Percentiles rank a stretch among this genome's conserved stretches.
These are phyloP conservation scores for Aspergillus ibericus DNA, from an alignment of 2,329 filamentous ascomycete genomes.

Conservation along the genomic window DNA sequence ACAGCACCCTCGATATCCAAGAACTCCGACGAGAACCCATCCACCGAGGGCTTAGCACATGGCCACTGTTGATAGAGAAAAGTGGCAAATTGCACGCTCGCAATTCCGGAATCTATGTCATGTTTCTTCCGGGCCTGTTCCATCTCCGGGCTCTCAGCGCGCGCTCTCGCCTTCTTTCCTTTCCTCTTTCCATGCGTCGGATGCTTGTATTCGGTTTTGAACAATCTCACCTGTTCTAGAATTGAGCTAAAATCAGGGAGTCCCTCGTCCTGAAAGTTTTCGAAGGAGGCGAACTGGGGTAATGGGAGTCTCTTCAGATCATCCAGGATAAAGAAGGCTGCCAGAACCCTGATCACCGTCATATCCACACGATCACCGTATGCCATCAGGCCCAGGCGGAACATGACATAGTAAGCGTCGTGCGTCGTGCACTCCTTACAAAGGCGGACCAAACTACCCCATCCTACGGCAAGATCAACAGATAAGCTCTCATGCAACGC, in stretches of 20 bases:
- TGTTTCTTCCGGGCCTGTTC: slow-evolving; percentile 22
- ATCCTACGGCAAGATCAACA: slow-evolving; percentile 40
- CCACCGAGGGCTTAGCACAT: slow-evolving; percentile 33
- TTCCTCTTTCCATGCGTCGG: not conserved
- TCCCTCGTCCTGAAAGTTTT: not conserved
- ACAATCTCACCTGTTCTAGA: not conserved
- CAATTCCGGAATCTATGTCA: slow-evolving; percentile 30
- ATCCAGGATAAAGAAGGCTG: slow-evolving; percentile 46
- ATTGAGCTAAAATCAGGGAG: not conserved
- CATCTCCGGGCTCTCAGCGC: not conserved
- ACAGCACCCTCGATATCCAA: slow-evolving; percentile 33
- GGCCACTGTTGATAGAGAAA: slow-evolving; percentile 52
- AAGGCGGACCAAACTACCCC: slow-evolving; percentile 46
- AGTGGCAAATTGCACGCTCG: slow-evolving; percentile 42
- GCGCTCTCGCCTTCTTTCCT: slow-evolving; percentile 25
- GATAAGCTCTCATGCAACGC: slow-evolving; percentile 45
- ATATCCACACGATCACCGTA: slow-evolving; percentile 45
- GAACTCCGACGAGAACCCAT: slow-evolving; percentile 22
- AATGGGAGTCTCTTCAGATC: slow-evolving; percentile 41
- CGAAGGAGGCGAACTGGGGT: slow-evolving; percentile 26
- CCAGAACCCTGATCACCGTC: slow-evolving; percentile 44
- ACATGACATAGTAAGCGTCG: slow-evolving; percentile 41
- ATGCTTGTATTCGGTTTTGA: not conserved
- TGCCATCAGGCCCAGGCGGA: slow-evolving; percentile 48
- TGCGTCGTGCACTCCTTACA: slow-evolving; percentile 28